A percentile compares a stretch with the other conserved stretches of the same genome.
phyloP scores from a whole-genome alignment of 176 grass and related monocot species.

The Pontederia crassipes region DNA sequence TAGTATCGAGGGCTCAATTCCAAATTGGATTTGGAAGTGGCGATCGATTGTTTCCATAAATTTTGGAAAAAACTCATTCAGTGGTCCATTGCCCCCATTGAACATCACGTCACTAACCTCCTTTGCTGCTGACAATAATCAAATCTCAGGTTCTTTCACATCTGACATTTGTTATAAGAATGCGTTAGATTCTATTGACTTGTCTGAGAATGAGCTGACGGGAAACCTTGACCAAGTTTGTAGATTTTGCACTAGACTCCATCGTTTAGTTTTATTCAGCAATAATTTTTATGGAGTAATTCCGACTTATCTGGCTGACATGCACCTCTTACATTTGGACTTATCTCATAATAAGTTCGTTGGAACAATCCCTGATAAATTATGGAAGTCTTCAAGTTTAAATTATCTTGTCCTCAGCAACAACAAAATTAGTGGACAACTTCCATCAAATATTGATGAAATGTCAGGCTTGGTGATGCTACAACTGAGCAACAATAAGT shows the following conservation, averaged over 20 bases:
- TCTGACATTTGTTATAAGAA: conserved; percentile 43
- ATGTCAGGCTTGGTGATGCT: conserved; percentile 57
- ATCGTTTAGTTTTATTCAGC: conserved; percentile 49
- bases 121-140: conserved; percentile 75
- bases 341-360: conserved; percentile 73
- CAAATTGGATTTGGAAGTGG: conserved; percentile 75
- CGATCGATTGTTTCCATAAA: conserved; percentile 33
- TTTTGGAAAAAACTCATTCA: conserved; percentile 55
- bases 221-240: conserved; percentile 52
- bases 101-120: conserved; percentile 37
- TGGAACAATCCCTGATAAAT: conserved; percentile 41
- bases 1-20: conserved; percentile 54
- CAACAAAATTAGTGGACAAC: conserved; percentile 55
- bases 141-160: conserved; percentile 58
- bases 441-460: conserved; percentile 48
- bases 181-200: conserved; percentile 36
- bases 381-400: conserved; percentile 63
- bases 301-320: conserved; percentile 54
- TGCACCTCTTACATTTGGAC: conserved; percentile 63
- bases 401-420: conserved; percentile 55
- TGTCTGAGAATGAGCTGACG: conserved; percentile 62
- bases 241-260: conserved; percentile 60
- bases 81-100: conserved; percentile 54
- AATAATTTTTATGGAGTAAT: conserved; percentile 84
- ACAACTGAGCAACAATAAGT: conserved; percentile 57